Evolutionary conservation across 768 basidiomycete species (phyloP), one percentile per base, ranked within the genome.

Genomic region (Amanita pseudoporphyria): DNA sequence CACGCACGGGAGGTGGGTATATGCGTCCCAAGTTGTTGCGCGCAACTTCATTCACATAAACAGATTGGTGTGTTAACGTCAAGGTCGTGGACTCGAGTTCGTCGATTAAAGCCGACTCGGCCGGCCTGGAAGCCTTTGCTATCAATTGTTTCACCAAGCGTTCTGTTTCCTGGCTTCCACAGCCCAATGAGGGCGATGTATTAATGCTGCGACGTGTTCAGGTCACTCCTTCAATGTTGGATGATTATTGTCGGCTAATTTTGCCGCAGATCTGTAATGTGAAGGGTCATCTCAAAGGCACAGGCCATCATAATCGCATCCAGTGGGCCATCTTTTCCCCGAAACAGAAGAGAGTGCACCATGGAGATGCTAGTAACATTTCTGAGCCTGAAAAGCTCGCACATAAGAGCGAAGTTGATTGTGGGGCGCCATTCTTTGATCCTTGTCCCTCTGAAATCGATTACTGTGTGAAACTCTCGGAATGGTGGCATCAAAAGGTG

Each of bases 251-350:
- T 42, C 9, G 16, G 9, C 36, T 13, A 18, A 43, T 42, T 30
- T 22, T 38, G 18, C 18, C 12, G 18, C 28, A 38, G 36, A 30
- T 45, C 16, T 50, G 3, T 41, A 12, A 50, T 32, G 21, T 24
- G 14, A 33, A 63, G 3, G 67, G 67, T 1, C 26, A 4, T 5
- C 1, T 61, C 3, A 62, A 58, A n/a, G 76, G 72, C 14, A 61
- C 66, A 0, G 80, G 78, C 1, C 77, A 75, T 46, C 37, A 62
- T 22, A 67, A 75, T 55, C 70, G 62, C 52, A 58, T 80, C 46
- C 64, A 67, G 28, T 84, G 82, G 82, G 75, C 76, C 3, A 66
- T 78, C 26, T 84, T 73, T 45, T 70, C 73, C 31, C 65, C 70
- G 1, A 55, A 57, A 14, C 62, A 57, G 1, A 67, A 71, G 19